Conservation (phyloP, 2,329 filamentous ascomycete species). For the Hypoxylon sp. region DNA sequence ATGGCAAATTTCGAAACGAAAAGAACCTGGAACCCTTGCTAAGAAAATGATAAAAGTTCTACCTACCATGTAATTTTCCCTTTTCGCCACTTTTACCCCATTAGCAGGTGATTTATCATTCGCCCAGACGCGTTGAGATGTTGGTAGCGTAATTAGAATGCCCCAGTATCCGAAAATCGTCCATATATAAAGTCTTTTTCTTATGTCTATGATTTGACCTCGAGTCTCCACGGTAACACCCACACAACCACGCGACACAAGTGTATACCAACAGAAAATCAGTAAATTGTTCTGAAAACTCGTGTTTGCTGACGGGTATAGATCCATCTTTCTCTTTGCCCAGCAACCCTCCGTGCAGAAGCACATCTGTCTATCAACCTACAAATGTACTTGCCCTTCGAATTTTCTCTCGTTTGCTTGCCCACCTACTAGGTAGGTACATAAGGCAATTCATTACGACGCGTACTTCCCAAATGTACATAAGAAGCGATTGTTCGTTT, state of each 20-base stretch:
- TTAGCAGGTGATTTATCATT: conserved; percentile 10
- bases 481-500: not conserved
- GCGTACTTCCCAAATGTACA: not conserved
- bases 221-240: not conserved
- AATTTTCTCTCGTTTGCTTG: not conserved
- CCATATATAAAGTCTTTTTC: conserved; percentile 4
- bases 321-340: not conserved
- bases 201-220: not conserved
- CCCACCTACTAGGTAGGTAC: not conserved
- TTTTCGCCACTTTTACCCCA: conserved; percentile 18
- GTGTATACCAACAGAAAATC: not conserved
- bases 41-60: conserved; percentile 2
- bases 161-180: not conserved
- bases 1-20: not conserved
- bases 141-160: not conserved
- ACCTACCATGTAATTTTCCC: not conserved
- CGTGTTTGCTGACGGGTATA: not conserved
- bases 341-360: not conserved
- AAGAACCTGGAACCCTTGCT: not conserved
- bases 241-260: not conserved
- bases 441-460: not conserved
- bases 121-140: not conserved
- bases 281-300: not conserved
- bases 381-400: not conserved
- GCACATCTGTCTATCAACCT: not conserved